phyloP scores from a whole-genome alignment of 1,139 yeast genomes.

The Suhomyces coccinellae region DNA sequence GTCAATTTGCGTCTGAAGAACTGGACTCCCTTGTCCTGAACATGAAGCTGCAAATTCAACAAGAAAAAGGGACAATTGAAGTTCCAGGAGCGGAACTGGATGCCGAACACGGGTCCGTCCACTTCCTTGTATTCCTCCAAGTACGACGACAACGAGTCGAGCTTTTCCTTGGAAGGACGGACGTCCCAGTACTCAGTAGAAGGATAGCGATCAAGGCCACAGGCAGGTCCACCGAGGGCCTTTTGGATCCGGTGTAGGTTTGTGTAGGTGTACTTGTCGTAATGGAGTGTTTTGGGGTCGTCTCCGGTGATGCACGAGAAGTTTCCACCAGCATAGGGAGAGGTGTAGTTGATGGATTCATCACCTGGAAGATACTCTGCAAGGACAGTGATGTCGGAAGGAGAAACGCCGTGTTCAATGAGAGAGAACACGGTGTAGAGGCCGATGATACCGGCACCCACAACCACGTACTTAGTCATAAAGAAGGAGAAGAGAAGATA shows the following conservation, averaged over 20 bases:
- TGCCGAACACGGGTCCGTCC: constrained; percentile 52
- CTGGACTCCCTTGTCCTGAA: constrained; percentile 48
- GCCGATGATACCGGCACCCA: constrained; percentile 69
- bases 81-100: constrained; percentile 58
- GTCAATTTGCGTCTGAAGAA: constrained; percentile 45
- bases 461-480: constrained; percentile 32
- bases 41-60: constrained; percentile 41
- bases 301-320: constrained; percentile 66
- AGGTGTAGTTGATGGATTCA: constrained; percentile 64
- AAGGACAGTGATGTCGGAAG: constrained; percentile 52
- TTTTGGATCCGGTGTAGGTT: constrained; percentile 44
- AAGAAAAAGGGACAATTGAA: constrained; percentile 67
- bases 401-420: constrained; percentile 45
- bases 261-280: constrained; percentile 57
- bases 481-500: background rate
- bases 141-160: constrained; percentile 46
- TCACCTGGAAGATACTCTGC: constrained; percentile 76
- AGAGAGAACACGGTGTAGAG: constrained; percentile 61
- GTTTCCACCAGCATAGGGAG: constrained; percentile 82
- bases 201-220: constrained; percentile 56
- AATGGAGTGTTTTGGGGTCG: constrained; percentile 50
- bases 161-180: constrained; percentile 43
- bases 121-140: constrained; percentile 42
- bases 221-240: constrained; percentile 50
- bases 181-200: constrained; percentile 59